A percentile compares a stretch with the other conserved stretches of the same genome.
Conservation (phyloP, 805 yeast genomes). For the Maudiozyma barnettii region DNA sequence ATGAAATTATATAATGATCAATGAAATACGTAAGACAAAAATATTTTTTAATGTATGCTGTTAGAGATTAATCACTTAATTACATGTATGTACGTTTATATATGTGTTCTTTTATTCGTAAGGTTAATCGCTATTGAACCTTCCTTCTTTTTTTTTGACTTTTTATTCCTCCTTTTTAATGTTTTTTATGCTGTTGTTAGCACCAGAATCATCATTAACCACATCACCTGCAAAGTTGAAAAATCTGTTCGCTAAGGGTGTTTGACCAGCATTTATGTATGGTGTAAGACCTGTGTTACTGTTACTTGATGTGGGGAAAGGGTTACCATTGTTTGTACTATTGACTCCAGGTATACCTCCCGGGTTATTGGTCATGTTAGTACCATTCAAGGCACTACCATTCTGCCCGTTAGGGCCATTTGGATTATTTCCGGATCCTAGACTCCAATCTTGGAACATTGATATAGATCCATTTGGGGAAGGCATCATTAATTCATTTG, state of each 20-base stretch:
- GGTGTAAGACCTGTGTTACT: slow-evolving; percentile 27
- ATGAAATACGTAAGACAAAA: no score
- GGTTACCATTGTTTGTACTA: neutral
- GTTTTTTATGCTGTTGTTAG: slow-evolving; percentile 3
- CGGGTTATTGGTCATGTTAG: neutral
- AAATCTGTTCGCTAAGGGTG: slow-evolving; percentile 21
- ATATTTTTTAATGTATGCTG: no score
- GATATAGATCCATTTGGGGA: slow-evolving; percentile 25
- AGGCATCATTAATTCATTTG: slow-evolving; percentile 26
- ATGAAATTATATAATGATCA: neutral
- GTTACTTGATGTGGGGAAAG: slow-evolving; percentile 4
- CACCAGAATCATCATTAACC: slow-evolving; percentile 5
- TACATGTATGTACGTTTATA: neutral
- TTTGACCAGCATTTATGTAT: slow-evolving; percentile 21
- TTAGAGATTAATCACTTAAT: no score
- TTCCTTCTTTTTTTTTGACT: neutral
- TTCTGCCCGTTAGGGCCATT: neutral
- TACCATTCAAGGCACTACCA: neutral
- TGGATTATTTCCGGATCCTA: slow-evolving; percentile 8
- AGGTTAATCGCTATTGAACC: neutral
- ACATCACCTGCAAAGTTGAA: slow-evolving; percentile 22
- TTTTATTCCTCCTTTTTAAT: neutral
- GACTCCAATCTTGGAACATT: slow-evolving; percentile 29
- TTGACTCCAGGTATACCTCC: neutral
- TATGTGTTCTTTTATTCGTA: neutral